phyloP scores from a whole-genome alignment of 495 filamentous ascomycete species.

The Darksidea phi region DNA sequence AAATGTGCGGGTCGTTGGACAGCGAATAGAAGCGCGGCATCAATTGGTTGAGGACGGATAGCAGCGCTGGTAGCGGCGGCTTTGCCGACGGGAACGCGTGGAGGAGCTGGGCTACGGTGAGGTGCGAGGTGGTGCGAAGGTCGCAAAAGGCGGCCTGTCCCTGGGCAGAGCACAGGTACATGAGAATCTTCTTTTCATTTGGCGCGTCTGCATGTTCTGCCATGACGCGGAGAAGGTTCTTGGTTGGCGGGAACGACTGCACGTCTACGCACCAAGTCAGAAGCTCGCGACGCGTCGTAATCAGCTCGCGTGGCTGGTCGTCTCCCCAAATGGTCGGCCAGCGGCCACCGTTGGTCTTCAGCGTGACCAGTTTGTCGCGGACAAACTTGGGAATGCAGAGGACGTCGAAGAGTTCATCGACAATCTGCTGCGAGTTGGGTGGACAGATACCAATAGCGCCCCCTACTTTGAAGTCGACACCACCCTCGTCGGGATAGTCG shows the following conservation, averaged over 20 bases:
- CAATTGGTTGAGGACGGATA: slow-evolving; percentile 76
- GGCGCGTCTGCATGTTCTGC: slow-evolving; percentile 78
- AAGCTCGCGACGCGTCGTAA: slow-evolving; percentile 85
- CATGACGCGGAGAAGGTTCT: slow-evolving; percentile 78
- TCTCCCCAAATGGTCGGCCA: slow-evolving; percentile 99
- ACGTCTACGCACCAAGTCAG: slow-evolving; percentile 94
- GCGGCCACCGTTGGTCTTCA: slow-evolving; percentile 75
- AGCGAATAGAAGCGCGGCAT: slow-evolving; percentile 99
- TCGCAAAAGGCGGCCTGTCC: slow-evolving; percentile 94
- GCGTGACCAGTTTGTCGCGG: slow-evolving; percentile 73
- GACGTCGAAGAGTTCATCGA: slow-evolving; percentile 79
- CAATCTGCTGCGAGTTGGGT: slow-evolving; percentile 73
- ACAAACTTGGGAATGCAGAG: slow-evolving; percentile 73
- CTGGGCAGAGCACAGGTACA: slow-evolving; percentile 82
- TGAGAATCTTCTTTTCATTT: slow-evolving; percentile 82
- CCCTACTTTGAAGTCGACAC: slow-evolving; percentile 93
- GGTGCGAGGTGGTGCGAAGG: slow-evolving; percentile 82
- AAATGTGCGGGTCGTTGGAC: slow-evolving; percentile 90
- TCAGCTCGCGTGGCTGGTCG: slow-evolving; percentile 75
- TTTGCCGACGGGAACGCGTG: slow-evolving; percentile 88
- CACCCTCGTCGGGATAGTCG: slow-evolving; percentile 81
- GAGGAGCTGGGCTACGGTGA: slow-evolving; percentile 80
- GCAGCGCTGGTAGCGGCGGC: slow-evolving; percentile 76
- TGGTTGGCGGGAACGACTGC: slow-evolving; percentile 87
- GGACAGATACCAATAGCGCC: slow-evolving; percentile 92